phyloP scores from a whole-genome alignment of 768 basidiomycete species.

The Neoboletus magnificus region DNA sequence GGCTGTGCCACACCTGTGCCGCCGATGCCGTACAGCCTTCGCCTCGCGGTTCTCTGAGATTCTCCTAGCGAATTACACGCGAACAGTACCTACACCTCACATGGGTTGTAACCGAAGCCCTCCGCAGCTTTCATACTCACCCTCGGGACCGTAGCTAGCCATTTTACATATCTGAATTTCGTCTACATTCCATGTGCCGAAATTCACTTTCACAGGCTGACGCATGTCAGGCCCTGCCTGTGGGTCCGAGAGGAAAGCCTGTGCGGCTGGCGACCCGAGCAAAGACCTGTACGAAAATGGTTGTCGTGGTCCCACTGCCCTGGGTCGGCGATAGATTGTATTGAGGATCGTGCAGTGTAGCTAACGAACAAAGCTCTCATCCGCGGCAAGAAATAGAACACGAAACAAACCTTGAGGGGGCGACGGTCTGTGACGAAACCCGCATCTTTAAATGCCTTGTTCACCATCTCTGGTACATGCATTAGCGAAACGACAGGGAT shows the following conservation, averaged over 20 bases:
- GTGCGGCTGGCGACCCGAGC: slow-evolving; percentile 27
- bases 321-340: slow-evolving; percentile 42
- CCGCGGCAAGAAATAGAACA: background rate
- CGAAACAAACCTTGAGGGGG: slow-evolving; percentile 45
- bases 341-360: slow-evolving; percentile 53
- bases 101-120: slow-evolving; percentile 10
- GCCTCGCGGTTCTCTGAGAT: background rate
- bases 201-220: slow-evolving; percentile 36
- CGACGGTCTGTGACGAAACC: slow-evolving; percentile 46
- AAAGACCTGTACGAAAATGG: slow-evolving; percentile 43
- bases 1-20: slow-evolving; percentile 34
- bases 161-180: slow-evolving; percentile 67
- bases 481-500: slow-evolving; percentile 3
- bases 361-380: slow-evolving; percentile 20
- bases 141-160: slow-evolving; percentile 63
- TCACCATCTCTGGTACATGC: slow-evolving; percentile 38
- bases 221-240: slow-evolving; percentile 1
- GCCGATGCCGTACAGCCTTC: slow-evolving; percentile 18
- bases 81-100: background rate
- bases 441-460: slow-evolving; percentile 36
- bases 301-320: slow-evolving; percentile 22
- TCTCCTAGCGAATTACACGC: background rate
- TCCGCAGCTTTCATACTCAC: slow-evolving; percentile 55
- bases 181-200: slow-evolving; percentile 53
- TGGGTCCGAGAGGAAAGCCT: slow-evolving; percentile 2